These are phyloP conservation scores for Pseudogymnoascus sp. DNA, from an alignment of 2,329 filamentous ascomycete species.

Conservation along the genomic window DNA sequence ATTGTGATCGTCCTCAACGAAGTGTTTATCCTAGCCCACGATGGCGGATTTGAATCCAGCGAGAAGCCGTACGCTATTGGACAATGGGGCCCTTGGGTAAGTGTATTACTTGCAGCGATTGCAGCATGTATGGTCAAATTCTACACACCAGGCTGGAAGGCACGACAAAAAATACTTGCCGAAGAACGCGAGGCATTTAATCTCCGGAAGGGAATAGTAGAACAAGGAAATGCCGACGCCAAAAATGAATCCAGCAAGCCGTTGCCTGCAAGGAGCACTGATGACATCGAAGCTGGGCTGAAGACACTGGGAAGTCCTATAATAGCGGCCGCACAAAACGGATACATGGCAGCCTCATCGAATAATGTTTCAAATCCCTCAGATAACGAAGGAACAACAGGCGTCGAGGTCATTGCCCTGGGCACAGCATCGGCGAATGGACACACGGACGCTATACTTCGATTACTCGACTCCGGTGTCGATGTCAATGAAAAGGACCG, in stretches of 20 bases:
- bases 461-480: background rate
- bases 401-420: background rate
- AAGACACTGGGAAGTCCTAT: background rate
- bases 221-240: background rate
- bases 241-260: background rate
- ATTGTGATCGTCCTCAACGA: background rate
- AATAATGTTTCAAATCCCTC: background rate
- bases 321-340: background rate
- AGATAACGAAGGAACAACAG: background rate
- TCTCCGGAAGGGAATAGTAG: background rate
- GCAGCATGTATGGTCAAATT: background rate
- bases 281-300: background rate
- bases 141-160: background rate
- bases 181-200: background rate
- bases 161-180: background rate
- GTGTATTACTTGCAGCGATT: background rate
- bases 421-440: background rate
- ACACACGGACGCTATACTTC: background rate
- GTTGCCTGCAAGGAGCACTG: background rate
- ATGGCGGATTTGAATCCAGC: background rate
- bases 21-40: background rate
- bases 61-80: background rate
- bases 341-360: background rate
- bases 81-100: background rate
- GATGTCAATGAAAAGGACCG: background rate